These are phyloP conservation scores for Scheffersomyces cryptocercus DNA, from an alignment of 1,139 yeast genomes.

Conservation along the genomic window DNA sequence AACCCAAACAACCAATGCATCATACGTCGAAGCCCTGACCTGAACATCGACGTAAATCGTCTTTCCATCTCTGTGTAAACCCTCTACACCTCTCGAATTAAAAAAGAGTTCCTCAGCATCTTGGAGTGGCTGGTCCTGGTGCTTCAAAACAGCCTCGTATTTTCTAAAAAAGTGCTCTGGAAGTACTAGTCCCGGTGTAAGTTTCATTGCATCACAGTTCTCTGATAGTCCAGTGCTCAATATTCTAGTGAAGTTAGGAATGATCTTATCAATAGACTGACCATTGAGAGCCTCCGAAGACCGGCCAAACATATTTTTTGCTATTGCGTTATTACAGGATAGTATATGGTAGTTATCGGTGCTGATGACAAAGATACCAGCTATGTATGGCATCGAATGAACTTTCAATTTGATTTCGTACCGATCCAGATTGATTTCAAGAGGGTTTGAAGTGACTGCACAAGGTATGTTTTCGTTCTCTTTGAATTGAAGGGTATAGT, in stretches of 20 bases:
- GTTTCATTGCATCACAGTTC: conserved; percentile 33
- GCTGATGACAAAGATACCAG: conserved; percentile 79
- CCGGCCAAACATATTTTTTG: conserved; percentile 76
- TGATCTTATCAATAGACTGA: conserved; percentile 52
- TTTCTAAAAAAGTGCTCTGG: conserved; percentile 90
- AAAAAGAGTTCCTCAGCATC: conserved; percentile 50
- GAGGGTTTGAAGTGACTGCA: conserved; percentile 64
- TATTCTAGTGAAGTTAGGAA: conserved; percentile 66
- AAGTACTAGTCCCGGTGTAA: conserved; percentile 60
- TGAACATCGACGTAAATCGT: conserved; percentile 72
- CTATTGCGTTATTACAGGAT: conserved; percentile 77
- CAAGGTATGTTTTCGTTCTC: conserved; percentile 57
- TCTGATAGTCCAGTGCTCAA: conserved; percentile 49
- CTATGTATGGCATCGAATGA: conserved; percentile 81
- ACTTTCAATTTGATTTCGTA: conserved; percentile 56
- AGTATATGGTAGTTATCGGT: conserved; percentile 46
- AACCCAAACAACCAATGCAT: conserved; percentile 76
- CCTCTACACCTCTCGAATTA: conserved; percentile 65
- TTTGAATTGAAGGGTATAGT: conserved; percentile 57
- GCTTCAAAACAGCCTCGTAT: conserved; percentile 33
- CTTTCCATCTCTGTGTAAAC: conserved; percentile 70
- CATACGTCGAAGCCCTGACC: conserved; percentile 64
- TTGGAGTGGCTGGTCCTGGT: conserved; percentile 12
- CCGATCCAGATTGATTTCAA: conserved; percentile 42
- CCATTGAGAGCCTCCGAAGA: conserved; percentile 49